These are phyloP conservation scores for Coleophoma crateriformis DNA, from an alignment of 2,329 filamentous ascomycete species.

Conservation along the genomic window DNA sequence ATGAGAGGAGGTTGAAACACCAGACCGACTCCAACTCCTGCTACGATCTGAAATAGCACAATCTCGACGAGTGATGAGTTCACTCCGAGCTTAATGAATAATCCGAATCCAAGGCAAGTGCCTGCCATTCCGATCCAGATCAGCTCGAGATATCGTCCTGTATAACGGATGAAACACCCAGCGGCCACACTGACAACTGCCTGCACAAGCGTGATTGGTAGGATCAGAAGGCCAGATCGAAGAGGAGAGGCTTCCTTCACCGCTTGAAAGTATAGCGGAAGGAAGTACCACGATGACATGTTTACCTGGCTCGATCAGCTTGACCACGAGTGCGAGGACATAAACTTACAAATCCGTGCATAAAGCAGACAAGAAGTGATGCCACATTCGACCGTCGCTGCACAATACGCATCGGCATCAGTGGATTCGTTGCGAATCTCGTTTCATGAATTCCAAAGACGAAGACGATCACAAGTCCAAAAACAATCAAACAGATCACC, in stretches of 20 bases:
- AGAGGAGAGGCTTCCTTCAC: slow-evolving; percentile 64
- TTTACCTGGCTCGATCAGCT: neutral
- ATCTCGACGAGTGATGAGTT: slow-evolving; percentile 57
- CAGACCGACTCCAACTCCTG: slow-evolving; percentile 55
- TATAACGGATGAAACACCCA: slow-evolving; percentile 28
- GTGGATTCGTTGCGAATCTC: slow-evolving; percentile 64
- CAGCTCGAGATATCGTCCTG: slow-evolving; percentile 19
- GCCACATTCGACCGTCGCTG: slow-evolving; percentile 58
- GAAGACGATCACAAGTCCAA: slow-evolving; percentile 43
- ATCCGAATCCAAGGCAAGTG: neutral
- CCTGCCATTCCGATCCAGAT: neutral
- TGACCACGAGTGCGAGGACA: slow-evolving; percentile 27
- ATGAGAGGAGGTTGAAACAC: slow-evolving; percentile 64
- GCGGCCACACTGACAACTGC: slow-evolving; percentile 36
- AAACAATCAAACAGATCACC: slow-evolving; percentile 71
- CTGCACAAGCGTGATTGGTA: slow-evolving; percentile 42
- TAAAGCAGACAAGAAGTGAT: slow-evolving; percentile 60
- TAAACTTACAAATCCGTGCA: slow-evolving; percentile 65
- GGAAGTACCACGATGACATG: neutral
- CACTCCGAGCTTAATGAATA: slow-evolving; percentile 42
- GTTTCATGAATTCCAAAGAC: slow-evolving; percentile 50
- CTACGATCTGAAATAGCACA: slow-evolving; percentile 53
- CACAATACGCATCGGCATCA: slow-evolving; percentile 72
- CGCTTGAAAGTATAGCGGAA: slow-evolving; percentile 70
- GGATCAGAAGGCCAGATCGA: slow-evolving; percentile 67